Evolutionary conservation across 1,284 basidiomycete genomes (phyloP).

Genomic region (Vanrija humicola): DNA sequence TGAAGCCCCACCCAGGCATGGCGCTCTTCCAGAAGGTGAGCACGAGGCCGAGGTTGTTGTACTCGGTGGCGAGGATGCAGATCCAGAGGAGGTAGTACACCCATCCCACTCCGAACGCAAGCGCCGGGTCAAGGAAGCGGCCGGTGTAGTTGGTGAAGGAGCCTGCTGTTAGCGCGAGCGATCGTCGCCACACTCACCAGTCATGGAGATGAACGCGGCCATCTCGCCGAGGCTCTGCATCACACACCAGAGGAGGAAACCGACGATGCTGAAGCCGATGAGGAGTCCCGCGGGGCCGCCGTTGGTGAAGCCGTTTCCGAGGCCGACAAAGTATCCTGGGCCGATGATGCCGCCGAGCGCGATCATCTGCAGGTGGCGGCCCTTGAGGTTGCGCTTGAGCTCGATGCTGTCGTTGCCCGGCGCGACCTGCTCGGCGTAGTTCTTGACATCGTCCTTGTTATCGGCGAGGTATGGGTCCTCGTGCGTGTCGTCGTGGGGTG

Average conservation of each 20-base stretch:
- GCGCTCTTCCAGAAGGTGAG: background rate
- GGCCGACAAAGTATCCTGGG: background rate
- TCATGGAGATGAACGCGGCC: slow-evolving; percentile 3
- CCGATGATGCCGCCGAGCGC: background rate
- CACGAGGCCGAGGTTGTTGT: background rate
- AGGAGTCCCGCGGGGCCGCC: slow-evolving; percentile 9
- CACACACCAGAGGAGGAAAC: slow-evolving; percentile 2
- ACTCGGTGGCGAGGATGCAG: background rate
- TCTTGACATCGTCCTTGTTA: background rate
- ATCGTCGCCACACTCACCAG: background rate
- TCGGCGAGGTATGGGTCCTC: too few relatives aligned
- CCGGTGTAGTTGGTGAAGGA: slow-evolving; percentile 8
- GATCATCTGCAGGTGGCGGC: background rate
- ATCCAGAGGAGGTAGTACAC: slow-evolving; percentile 14
- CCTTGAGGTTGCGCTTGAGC: background rate
- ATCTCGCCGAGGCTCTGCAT: slow-evolving; percentile 16
- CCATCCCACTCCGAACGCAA: slow-evolving; percentile 13
- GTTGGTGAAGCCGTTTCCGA: slow-evolving; percentile 6
- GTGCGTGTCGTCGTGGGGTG: too few relatives aligned
- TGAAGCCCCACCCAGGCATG: background rate
- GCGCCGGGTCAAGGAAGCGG: slow-evolving; percentile 14
- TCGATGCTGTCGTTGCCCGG: background rate
- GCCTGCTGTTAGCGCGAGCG: background rate
- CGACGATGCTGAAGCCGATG: slow-evolving; percentile 8
- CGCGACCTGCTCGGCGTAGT: background rate